A percentile compares a stretch with the other conserved stretches of the same genome.
phyloP scores from a whole-genome alignment of 2,329 filamentous ascomycete genomes.

The Fusarium sterilihyphosum region DNA sequence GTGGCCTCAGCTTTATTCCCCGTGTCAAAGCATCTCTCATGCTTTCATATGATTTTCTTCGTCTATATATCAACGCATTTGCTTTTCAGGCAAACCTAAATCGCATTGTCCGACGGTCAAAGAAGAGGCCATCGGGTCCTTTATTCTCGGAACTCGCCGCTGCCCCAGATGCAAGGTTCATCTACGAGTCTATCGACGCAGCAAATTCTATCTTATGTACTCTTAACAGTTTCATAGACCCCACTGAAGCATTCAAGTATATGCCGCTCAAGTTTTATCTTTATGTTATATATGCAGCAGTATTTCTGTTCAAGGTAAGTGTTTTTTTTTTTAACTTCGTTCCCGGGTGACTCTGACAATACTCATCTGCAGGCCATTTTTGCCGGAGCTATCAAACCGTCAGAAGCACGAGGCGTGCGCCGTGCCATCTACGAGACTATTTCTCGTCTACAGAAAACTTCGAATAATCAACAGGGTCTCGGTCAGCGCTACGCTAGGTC shows the following conservation, averaged over 20 bases:
- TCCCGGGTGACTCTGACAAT: not conserved
- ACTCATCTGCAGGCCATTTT: not conserved
- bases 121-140: constrained; percentile 47
- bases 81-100: constrained; percentile 77
- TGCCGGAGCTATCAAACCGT: constrained; percentile 66
- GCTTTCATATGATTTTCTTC: constrained; percentile 77
- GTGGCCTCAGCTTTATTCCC: constrained; percentile 70
- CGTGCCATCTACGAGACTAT: constrained; percentile 68
- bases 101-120: constrained; percentile 51
- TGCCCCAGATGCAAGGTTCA: constrained; percentile 71
- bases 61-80: constrained; percentile 79
- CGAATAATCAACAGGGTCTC: constrained; percentile 66
- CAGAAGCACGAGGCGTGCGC: constrained; percentile 65
- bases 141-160: constrained; percentile 65
- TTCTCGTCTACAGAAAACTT: constrained; percentile 67
- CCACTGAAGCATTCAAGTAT: constrained; percentile 66
- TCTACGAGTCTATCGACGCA: constrained; percentile 72
- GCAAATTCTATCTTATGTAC: constrained; percentile 70
- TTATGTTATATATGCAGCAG: constrained; percentile 70
- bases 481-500: constrained; percentile 70
- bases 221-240: constrained; percentile 68
- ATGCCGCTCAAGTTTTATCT: constrained; percentile 73
- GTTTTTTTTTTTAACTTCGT: not conserved
- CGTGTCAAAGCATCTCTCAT: constrained; percentile 74
- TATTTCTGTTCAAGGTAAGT: constrained; percentile 70